phyloP scores from a whole-genome alignment of 2,329 filamentous ascomycete genomes.

The Cadophora malorum region DNA sequence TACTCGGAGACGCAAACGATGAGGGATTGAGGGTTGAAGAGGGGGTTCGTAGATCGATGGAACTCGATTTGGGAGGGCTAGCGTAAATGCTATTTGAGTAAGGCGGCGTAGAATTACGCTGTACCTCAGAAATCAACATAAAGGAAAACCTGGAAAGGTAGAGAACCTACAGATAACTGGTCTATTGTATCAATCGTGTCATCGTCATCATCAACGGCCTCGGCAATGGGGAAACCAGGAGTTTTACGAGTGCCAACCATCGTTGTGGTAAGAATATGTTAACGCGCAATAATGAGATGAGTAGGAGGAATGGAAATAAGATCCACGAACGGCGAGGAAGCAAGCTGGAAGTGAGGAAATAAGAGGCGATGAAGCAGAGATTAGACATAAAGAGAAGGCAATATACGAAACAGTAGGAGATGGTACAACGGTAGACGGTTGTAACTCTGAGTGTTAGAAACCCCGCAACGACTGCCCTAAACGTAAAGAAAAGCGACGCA shows the following conservation, averaged over 20 bases:
- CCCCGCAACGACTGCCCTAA: not conserved
- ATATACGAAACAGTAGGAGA: conserved; percentile 1
- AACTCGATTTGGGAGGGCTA: no score
- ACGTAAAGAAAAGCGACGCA: not conserved
- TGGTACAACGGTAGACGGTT: not conserved
- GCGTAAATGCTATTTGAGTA: no score
- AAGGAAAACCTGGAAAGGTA: not conserved
- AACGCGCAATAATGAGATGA: not conserved
- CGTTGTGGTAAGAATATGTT: not conserved
- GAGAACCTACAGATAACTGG: not conserved
- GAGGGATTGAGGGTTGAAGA: no score
- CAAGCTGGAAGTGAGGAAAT: not conserved
- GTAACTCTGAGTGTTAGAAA: not conserved
- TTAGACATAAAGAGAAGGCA: not conserved
- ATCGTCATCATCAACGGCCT: not conserved
- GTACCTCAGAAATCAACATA: not conserved
- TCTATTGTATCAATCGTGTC: not conserved
- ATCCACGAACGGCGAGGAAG: not conserved
- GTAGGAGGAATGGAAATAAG: not conserved
- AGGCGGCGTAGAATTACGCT: no score
- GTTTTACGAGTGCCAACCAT: conserved; percentile 25
- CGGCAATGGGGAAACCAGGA: not conserved
- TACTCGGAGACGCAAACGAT: conserved; percentile 28
- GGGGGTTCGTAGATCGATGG: conserved; percentile 15
- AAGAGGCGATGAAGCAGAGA: not conserved